Evolutionary conservation across 2,329 filamentous ascomycete species (phyloP), one percentile per base, ranked within the genome.

Genomic region (Aspergillus brasiliensis): DNA sequence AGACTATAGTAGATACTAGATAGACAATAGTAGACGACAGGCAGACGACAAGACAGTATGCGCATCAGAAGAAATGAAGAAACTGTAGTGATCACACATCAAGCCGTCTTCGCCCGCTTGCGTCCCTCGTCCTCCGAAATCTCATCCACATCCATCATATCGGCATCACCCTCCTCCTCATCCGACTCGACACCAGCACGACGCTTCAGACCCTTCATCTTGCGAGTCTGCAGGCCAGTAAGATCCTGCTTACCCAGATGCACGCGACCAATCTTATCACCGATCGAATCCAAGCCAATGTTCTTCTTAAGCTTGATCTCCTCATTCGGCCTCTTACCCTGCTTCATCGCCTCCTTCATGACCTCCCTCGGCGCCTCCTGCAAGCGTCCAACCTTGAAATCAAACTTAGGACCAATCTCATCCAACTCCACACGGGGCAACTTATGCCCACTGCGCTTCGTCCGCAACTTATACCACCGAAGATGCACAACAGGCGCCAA

Each of bases 131-230:
- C 73, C 55, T 75, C 70, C 54, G 71, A 73, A 23, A 75, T 56
- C 57, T 75, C 75, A 63, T 78, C 76, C 57, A 76, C 76, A 59
- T 82, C 79, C 67, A 80, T 81, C 59, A 78, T 82, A 54, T 83
- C 82, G 44, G 71, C 77, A 60, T 80, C 80, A 15, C 70, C 80
- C 3, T 80, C 82, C 54, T 84, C 86, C 23, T 81, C 82, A 44
- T 83, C 83, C 53, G 80, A 81, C 54, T 84, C 82, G 23, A 86
- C 79, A 63, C 88, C 88, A 57, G 91, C 86, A 65, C 84, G 87
- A 66, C 95, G 85, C 86, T 98, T 99, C 67, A 99, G 78, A 67
- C 93, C 95, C 87, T 99, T 99, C 93, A 99, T 98, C 87, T 99
- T 99, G 73, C 95, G 88, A 56, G 93, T 96, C 83, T 99, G 95